These are phyloP conservation scores for Carex scoparia DNA, from an alignment of 176 grass and related monocot genomes.

Conservation along the genomic window DNA sequence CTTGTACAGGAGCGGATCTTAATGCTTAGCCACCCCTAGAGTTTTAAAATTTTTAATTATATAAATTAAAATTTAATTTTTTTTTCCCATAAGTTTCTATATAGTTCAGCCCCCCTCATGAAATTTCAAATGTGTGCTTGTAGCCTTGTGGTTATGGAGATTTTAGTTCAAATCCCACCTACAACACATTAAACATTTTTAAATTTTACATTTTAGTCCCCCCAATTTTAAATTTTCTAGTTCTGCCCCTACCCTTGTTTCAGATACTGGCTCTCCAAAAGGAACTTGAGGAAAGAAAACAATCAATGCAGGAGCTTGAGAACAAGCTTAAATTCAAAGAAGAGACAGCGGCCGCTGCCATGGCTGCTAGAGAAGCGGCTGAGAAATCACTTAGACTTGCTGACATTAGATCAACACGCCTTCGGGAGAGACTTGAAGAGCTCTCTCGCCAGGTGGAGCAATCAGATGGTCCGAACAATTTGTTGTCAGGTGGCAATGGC, in stretches of 20 bases:
- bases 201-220: too few relatives aligned
- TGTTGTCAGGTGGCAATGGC: constrained; percentile 26
- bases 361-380: constrained; percentile 68
- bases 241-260: background rate
- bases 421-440: constrained; percentile 79
- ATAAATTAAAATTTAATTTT: too few relatives aligned
- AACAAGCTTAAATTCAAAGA: constrained; percentile 99
- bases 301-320: constrained; percentile 61
- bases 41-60: too few relatives aligned
- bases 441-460: constrained; percentile 73
- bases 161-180: too few relatives aligned
- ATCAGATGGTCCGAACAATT: constrained; percentile 33
- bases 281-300: constrained; percentile 76
- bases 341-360: constrained; percentile 72
- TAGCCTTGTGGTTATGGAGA: too few relatives aligned
- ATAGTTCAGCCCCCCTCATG: too few relatives aligned
- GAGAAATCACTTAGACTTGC: constrained; percentile 83
- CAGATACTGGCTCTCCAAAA: constrained; percentile 71
- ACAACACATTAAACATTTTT: too few relatives aligned
- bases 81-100: too few relatives aligned
- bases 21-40: too few relatives aligned
- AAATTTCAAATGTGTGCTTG: too few relatives aligned
- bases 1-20: background rate
- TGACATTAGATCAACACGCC: constrained; percentile 57
- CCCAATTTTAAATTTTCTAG: too few relatives aligned